phyloP scores from a whole-genome alignment of 306 rosid genomes.

The Medicago truncatula region DNA sequence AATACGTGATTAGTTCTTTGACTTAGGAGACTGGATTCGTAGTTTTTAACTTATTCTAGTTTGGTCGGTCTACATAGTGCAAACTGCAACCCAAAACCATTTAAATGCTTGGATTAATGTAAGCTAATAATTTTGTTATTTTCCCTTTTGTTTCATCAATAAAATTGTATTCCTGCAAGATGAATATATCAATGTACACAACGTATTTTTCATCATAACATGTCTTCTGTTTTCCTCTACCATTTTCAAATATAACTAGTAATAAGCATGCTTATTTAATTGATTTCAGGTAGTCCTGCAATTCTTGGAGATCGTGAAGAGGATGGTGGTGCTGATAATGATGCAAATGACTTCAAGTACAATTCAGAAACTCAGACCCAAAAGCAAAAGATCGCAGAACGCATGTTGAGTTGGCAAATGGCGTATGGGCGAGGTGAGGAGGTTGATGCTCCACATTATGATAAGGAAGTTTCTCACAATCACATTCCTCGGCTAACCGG shows the following conservation, averaged over 20 bases:
- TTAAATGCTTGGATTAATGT: constrained; percentile 16
- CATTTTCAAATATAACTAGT: constrained; percentile 11
- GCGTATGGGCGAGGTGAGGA: constrained; percentile 76
- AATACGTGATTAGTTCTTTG: background rate
- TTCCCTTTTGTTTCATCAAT: constrained; percentile 27
- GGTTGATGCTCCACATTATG: constrained; percentile 69
- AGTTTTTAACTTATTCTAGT: too few relatives aligned
- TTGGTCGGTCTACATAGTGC: too few relatives aligned
- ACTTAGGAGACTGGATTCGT: too few relatives aligned
- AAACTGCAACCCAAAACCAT: too few relatives aligned
- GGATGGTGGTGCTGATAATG: constrained; percentile 65
- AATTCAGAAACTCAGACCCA: constrained; percentile 76
- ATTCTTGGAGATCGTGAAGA: constrained; percentile 82
- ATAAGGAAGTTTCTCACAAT: constrained; percentile 83
- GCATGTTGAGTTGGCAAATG: constrained; percentile 91
- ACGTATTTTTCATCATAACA: constrained; percentile 16
- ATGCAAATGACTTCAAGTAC: constrained; percentile 68
- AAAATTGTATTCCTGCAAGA: constrained; percentile 20
- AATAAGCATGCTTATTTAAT: constrained; percentile 23
- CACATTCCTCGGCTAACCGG: constrained; percentile 60
- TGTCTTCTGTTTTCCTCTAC: constrained; percentile 14
- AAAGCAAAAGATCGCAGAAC: constrained; percentile 91
- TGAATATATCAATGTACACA: constrained; percentile 8
- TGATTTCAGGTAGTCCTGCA: constrained; percentile 85
- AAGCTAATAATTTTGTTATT: constrained; percentile 7